Evolutionary conservation across 495 filamentous ascomycete genomes (phyloP).

Genomic region (Astrocystis sublimbata): DNA sequence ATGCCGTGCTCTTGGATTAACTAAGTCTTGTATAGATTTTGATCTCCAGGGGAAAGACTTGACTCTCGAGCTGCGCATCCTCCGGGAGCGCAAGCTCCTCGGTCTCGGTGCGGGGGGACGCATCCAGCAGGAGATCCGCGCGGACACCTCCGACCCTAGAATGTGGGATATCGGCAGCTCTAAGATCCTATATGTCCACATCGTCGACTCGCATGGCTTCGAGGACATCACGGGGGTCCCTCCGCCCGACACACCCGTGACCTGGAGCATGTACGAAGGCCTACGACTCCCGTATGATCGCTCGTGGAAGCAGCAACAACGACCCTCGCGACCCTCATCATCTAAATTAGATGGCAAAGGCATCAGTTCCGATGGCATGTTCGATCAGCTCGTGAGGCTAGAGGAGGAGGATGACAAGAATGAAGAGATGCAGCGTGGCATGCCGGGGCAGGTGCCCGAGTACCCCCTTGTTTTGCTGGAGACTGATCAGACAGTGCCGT

Average conservation of each 20-base stretch:
- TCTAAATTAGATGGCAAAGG: not conserved
- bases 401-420: not conserved
- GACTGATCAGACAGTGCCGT: slow-evolving; percentile 1
- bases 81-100: not conserved
- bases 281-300: slow-evolving; percentile 13
- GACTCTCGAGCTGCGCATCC: not conserved
- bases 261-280: slow-evolving; percentile 1
- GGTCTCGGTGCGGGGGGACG: not conserved
- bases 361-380: not conserved
- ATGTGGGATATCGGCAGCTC: not conserved
- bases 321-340: not conserved
- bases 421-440: not conserved
- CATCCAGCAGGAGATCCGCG: not conserved
- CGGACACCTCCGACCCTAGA: not conserved
- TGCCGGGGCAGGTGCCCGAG: not conserved
- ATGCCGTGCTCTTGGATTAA: not conserved
- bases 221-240: slow-evolving; percentile 2
- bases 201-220: not conserved
- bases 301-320: slow-evolving; percentile 1
- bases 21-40: not conserved
- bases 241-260: slow-evolving; percentile 5
- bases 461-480: slow-evolving; percentile 1
- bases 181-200: slow-evolving; percentile 2
- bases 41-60: not conserved
- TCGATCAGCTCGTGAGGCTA: not conserved